These are phyloP conservation scores for Colletotrichum lini DNA, from an alignment of 2,329 filamentous ascomycete species.

Conservation along the genomic window DNA sequence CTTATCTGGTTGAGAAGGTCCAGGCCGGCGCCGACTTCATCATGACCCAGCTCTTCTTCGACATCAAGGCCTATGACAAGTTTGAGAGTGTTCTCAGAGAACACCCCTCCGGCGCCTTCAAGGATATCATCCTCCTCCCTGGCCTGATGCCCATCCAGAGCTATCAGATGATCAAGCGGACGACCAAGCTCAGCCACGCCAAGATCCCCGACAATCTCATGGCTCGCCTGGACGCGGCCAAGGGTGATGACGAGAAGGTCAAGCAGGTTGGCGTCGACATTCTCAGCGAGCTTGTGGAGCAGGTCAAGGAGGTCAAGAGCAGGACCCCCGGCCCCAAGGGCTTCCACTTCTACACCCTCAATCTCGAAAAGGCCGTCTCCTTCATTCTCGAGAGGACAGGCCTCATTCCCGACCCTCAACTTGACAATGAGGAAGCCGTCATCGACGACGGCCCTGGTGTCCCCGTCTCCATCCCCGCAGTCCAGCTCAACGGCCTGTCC, in stretches of 20 bases:
- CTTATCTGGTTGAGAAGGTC: slow-evolving; percentile 91
- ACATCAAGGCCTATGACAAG: slow-evolving; percentile 83
- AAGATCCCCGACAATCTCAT: slow-evolving; percentile 81
- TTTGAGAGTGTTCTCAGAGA: slow-evolving; percentile 85
- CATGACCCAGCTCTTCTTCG: slow-evolving; percentile 98
- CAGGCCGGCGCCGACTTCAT: slow-evolving; percentile 95
- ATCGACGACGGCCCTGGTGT: slow-evolving; percentile 59
- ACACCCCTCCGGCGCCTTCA: slow-evolving; percentile 88
- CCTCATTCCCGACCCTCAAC: slow-evolving; percentile 79
- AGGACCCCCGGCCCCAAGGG: slow-evolving; percentile 76
- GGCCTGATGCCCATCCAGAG: slow-evolving; percentile 98
- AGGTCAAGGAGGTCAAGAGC: slow-evolving; percentile 77
- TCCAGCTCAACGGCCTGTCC: slow-evolving; percentile 65
- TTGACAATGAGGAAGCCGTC: slow-evolving; percentile 67
- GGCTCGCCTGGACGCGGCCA: slow-evolving; percentile 78
- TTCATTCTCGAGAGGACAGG: slow-evolving; percentile 89
- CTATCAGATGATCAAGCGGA: slow-evolving; percentile 94
- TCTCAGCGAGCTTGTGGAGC: slow-evolving; percentile 85
- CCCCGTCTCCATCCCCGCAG: slow-evolving; percentile 59
- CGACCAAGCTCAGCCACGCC: slow-evolving; percentile 94
- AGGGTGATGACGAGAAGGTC: slow-evolving; percentile 84
- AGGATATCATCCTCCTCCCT: slow-evolving; percentile 89
- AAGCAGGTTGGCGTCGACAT: slow-evolving; percentile 87
- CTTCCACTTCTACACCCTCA: slow-evolving; percentile 98
- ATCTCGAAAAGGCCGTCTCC: slow-evolving; percentile 94